phyloP scores from a whole-genome alignment of 2,329 filamentous ascomycete genomes.

The Rutstroemia sp. region DNA sequence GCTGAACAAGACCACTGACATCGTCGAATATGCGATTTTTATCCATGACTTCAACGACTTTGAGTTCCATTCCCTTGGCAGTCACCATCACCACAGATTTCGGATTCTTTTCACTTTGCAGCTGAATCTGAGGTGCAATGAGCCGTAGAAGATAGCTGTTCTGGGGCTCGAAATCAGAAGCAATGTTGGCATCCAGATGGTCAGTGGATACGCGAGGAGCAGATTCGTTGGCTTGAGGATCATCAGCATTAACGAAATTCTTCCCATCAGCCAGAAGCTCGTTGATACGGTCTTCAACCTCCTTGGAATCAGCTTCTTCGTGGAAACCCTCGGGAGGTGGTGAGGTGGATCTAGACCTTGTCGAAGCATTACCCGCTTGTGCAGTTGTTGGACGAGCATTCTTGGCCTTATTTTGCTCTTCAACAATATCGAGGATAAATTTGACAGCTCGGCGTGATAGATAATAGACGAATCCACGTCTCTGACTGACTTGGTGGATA shows the following conservation, averaged over 20 bases:
- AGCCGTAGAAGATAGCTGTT: slow-evolving; percentile 92
- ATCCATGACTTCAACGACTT: slow-evolving; percentile 97
- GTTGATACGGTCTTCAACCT: slow-evolving; percentile 78
- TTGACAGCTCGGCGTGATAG: slow-evolving; percentile 93
- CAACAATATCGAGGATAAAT: slow-evolving; percentile 95
- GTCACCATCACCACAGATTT: slow-evolving; percentile 96
- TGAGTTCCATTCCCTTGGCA: slow-evolving; percentile 95
- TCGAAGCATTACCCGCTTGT: slow-evolving; percentile 24
- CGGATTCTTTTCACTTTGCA: slow-evolving; percentile 96
- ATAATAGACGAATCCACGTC: slow-evolving; percentile 95
- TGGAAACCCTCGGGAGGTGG: slow-evolving; percentile 14
- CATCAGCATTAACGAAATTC: slow-evolving; percentile 70
- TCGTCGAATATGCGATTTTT: slow-evolving; percentile 86
- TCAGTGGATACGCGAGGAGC: slow-evolving; percentile 40
- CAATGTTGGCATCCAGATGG: slow-evolving; percentile 67
- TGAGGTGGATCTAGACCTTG: slow-evolving; percentile 13
- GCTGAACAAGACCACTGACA: slow-evolving; percentile 90
- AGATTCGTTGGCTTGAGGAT: slow-evolving; percentile 31
- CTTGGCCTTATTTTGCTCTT: slow-evolving; percentile 70
- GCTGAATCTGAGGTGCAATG: slow-evolving; percentile 94
- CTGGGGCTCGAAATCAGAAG: slow-evolving; percentile 80
- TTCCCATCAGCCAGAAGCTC: slow-evolving; percentile 79
- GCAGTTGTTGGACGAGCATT: slow-evolving; percentile 25
- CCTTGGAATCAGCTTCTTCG: slow-evolving; percentile 38
- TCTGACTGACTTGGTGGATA: slow-evolving; percentile 93